Evolutionary conservation across 2,329 filamentous ascomycete species (phyloP), one percentile per base, ranked within the genome.

Genomic region (Dothistroma septosporum): DNA sequence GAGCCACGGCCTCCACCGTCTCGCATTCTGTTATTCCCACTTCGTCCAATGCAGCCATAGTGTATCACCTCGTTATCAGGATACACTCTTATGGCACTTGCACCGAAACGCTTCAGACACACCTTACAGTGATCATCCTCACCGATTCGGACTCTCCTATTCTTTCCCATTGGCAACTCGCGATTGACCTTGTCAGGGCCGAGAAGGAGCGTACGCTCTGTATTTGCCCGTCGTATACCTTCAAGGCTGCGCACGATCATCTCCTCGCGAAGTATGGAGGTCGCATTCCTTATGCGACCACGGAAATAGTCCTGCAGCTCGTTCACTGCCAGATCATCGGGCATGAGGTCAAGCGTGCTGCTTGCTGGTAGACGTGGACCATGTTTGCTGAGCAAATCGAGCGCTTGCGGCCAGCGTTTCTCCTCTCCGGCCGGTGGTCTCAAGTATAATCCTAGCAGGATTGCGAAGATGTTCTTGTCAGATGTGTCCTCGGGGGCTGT

Each of bases 71-170:
- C 73, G 48, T 76, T 75, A 68, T 96, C 90, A 7, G 92, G 91
- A 76, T 94, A 83, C 12, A 97, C 92, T 46, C 92, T 88, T 61
- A 97, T 89, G 19, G 96, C 94, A 74, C 90, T 96, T 1, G 91
- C 89, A 1, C 92, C 93, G 66, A 99, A 84, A 66, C 94, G 82
- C 80, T 97, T 97, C 75, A 96, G 89, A 74, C 94, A 99, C 16
- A 96, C 90, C 12, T 89, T 87, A 74, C 94, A 99, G 58, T 96
- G 88, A 55, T 91, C 82, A 72, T 97, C 93, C 69, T 99, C 93
- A 10, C 84, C 86, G 55, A 99, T 87, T 21, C 91, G 85, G 11
- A 97, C 92, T 66, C 91, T 83, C 41, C 85, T 76, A 68, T 84
- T 87, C 69, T 85, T 77, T 0, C 81, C 81, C 64, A 57, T 83